These are phyloP conservation scores for Ogataea saltuana DNA, from an alignment of 805 yeast species.

Conservation along the genomic window DNA sequence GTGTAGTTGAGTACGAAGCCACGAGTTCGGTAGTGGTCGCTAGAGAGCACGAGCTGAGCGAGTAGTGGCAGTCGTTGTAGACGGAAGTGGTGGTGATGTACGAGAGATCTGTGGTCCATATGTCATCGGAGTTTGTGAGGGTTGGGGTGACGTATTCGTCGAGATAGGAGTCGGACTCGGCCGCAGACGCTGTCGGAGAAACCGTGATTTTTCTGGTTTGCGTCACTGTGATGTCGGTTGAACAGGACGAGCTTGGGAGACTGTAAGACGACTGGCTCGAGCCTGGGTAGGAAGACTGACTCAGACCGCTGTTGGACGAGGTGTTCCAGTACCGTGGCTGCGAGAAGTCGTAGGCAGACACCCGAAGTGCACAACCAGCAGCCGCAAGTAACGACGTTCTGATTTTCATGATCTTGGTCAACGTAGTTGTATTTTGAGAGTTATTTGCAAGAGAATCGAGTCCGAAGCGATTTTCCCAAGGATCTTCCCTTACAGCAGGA, in stretches of 20 bases:
- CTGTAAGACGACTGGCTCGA: constrained; percentile 4
- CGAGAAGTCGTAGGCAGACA: constrained; percentile 12
- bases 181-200: constrained; percentile 9
- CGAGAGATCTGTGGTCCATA: constrained; percentile 15
- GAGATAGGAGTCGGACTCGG: constrained; percentile 12
- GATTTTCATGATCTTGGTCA: constrained; percentile 11
- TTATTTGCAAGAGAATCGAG: no score
- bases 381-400: constrained; percentile 12
- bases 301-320: constrained; percentile 8
- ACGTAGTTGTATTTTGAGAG: no score
- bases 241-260: constrained; percentile 21
- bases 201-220: constrained; percentile 18
- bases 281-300: constrained; percentile 1
- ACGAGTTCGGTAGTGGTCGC: constrained; percentile 28
- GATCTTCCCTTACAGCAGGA: no score
- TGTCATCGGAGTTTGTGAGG: constrained; percentile 16
- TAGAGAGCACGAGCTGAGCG: constrained; percentile 24
- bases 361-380: constrained; percentile 10
- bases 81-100: constrained; percentile 25
- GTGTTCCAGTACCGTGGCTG: constrained; percentile 25
- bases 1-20: constrained; percentile 28
- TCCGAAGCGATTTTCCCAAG: no score
- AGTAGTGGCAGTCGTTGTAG: constrained; percentile 22
- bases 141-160: constrained; percentile 23
- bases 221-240: constrained; percentile 23